Conservation (phyloP, 371 early-diverging fungal species). For the Mortierella sp. region DNA sequence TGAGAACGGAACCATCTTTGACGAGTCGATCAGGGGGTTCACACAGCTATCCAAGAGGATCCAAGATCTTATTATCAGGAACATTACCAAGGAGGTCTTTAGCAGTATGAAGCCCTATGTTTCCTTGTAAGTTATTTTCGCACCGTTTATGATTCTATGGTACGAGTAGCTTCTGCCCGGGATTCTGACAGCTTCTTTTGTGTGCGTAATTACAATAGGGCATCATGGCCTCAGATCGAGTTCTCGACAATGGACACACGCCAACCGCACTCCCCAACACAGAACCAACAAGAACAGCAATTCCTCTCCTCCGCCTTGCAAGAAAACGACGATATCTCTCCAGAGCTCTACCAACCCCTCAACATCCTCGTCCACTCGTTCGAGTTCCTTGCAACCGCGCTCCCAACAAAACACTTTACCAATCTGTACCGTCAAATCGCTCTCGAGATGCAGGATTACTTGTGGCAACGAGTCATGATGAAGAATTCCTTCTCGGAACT, state of each 20-base stretch:
- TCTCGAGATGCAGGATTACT: slow-evolving; percentile 72
- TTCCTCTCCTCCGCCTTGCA: not conserved
- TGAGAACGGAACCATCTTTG: slow-evolving; percentile 63
- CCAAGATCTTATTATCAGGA: slow-evolving; percentile 66
- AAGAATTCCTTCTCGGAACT: slow-evolving; percentile 68
- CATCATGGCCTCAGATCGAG: slow-evolving; percentile 55
- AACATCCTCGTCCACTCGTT: slow-evolving; percentile 64
- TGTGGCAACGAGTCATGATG: slow-evolving; percentile 71
- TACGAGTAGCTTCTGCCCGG: not conserved
- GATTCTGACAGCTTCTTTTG: not conserved
- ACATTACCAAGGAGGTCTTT: slow-evolving; percentile 72
- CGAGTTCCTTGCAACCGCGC: slow-evolving; percentile 59
- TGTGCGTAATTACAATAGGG: slow-evolving; percentile 25
- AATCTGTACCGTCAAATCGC: slow-evolving; percentile 62
- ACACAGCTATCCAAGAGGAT: slow-evolving; percentile 61
- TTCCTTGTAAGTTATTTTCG: slow-evolving; percentile 62
- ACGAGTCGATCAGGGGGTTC: slow-evolving; percentile 61
- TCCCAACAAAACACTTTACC: slow-evolving; percentile 66
- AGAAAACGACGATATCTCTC: slow-evolving; percentile 66
- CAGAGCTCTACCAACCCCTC: slow-evolving; percentile 73
- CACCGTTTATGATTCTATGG: not conserved
- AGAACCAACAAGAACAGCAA: not conserved
- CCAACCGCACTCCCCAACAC: slow-evolving; percentile 14
- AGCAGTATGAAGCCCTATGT: slow-evolving; percentile 68
- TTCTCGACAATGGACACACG: slow-evolving; percentile 24